A percentile compares a stretch with the other conserved stretches of the same genome.
Conservation (phyloP, 768 basidiomycete genomes). For the Neoboletus subvelutipes region DNA sequence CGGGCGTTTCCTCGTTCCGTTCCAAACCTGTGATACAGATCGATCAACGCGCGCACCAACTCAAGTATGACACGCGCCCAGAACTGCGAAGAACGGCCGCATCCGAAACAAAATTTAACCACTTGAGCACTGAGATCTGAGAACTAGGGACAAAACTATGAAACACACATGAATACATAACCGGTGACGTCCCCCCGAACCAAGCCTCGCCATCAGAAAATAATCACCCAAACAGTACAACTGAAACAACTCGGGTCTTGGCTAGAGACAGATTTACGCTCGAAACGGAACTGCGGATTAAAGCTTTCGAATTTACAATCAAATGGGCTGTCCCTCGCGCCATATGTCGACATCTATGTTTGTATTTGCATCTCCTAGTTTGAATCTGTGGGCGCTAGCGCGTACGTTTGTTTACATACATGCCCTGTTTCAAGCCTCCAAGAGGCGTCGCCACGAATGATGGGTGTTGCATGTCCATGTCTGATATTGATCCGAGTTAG, state of each 20-base stretch:
- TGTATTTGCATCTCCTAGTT: background rate
- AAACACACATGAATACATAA: background rate
- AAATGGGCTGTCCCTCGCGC: too few relatives aligned
- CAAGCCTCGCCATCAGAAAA: background rate
- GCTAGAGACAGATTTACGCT: background rate
- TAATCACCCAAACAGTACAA: background rate
- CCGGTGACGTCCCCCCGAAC: too few relatives aligned
- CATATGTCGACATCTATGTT: background rate
- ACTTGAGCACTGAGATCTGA: too few relatives aligned
- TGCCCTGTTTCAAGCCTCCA: background rate
- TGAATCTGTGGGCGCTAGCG: background rate
- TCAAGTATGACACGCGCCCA: background rate
- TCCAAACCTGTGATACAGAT: background rate
- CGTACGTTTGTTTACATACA: background rate
- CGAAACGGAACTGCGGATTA: background rate
- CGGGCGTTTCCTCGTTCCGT: background rate
- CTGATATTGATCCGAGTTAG: background rate
- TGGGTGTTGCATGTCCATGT: background rate
- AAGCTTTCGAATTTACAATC: background rate
- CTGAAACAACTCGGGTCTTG: background rate
- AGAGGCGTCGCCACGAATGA: background rate
- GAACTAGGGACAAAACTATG: background rate
- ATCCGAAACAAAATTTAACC: background rate
- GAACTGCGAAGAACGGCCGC: too few relatives aligned
- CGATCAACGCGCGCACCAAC: background rate